Evolutionary conservation across 2,329 filamentous ascomycete species (phyloP).

Genomic region (Pseudonectria buxi): DNA sequence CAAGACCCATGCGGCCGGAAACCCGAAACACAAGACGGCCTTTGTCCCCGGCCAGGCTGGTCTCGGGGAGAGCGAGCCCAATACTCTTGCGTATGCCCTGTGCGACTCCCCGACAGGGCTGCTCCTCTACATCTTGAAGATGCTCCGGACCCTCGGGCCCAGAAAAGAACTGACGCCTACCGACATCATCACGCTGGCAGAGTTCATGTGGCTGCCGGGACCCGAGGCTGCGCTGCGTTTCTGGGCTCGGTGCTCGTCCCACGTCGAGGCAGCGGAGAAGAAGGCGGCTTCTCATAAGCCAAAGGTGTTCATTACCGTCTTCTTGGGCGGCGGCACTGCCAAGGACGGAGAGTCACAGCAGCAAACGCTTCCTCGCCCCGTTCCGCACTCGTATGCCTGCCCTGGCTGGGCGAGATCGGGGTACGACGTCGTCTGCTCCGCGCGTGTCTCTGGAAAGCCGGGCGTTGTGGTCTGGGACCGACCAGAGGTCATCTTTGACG

Average conservation of each 20-base stretch:
- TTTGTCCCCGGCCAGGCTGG: constrained; percentile 22
- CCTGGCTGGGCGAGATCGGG: constrained; percentile 41
- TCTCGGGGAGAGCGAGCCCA: constrained; percentile 37
- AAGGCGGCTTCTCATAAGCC: constrained; percentile 25
- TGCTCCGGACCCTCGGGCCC: constrained; percentile 35
- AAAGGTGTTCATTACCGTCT: constrained; percentile 41
- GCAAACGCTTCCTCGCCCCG: constrained; percentile 16
- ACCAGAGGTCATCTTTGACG: constrained; percentile 38
- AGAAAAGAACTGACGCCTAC: constrained; percentile 37
- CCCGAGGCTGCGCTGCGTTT: constrained; percentile 55
- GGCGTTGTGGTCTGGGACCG: constrained; percentile 44
- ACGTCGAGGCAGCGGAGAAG: constrained; percentile 23
- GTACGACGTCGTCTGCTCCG: constrained; percentile 37
- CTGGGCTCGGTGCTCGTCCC: constrained; percentile 40
- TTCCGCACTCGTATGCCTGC: constrained; percentile 32
- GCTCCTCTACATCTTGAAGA: constrained; percentile 46
- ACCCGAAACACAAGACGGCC: constrained; percentile 7
- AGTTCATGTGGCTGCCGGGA: constrained; percentile 60
- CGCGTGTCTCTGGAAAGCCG: constrained; percentile 32
- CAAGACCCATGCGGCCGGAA: constrained; percentile 16
- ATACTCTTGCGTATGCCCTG: constrained; percentile 52
- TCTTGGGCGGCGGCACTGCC: constrained; percentile 24
- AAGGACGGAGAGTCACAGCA: constrained; percentile 9
- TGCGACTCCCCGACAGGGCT: constrained; percentile 56
- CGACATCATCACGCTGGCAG: constrained; percentile 54